phyloP scores from a whole-genome alignment of 176 grass and related monocot genomes.

The bread wheat (Triticum aestivum) region IWGSC_CS_RefSeq_v2.1 NC_057808.1:133316777-133317276 shows the following conservation, averaged over 20 bases:
- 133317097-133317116: not conserved
- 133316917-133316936: not conserved
- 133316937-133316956: not conserved
- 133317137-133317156: no score
- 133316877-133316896: constrained; percentile 13
- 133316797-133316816: not conserved
- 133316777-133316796: not conserved
- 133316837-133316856: not conserved
- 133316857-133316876: not conserved
- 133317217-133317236: not conserved
- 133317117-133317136: not conserved
- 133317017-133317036: not conserved
- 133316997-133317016: not conserved
- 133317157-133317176: not conserved
- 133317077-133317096: not conserved
- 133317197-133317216: not conserved
- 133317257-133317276: not conserved
- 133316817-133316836: not conserved
- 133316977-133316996: not conserved
- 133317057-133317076: not conserved
- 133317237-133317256: not conserved
- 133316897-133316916: not conserved
- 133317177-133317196: not conserved
- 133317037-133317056: not conserved
- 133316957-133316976: not conserved